Conservation (phyloP, 2,329 filamentous ascomycete genomes). For the Penicillium sp. region DNA sequence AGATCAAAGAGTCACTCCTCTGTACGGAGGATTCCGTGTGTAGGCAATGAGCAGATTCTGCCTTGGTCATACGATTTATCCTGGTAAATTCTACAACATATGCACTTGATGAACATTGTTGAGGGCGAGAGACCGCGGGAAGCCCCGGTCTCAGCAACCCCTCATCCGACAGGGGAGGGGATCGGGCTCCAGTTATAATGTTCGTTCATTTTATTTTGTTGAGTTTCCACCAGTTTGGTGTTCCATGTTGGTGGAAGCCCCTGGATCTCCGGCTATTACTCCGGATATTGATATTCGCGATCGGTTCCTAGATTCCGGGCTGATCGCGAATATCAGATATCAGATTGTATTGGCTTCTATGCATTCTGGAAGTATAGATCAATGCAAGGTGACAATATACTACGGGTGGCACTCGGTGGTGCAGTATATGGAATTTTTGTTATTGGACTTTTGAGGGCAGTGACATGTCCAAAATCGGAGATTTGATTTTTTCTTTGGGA, state of each 20-base stretch:
- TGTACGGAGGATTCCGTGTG: not conserved
- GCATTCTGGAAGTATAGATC: not conserved
- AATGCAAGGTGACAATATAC: not conserved
- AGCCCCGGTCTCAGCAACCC: not conserved
- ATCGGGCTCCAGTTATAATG: not conserved
- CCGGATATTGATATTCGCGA: conserved; percentile 2
- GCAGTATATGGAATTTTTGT: not conserved
- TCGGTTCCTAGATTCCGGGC: not conserved
- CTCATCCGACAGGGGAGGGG: not conserved
- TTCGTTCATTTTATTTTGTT: not conserved
- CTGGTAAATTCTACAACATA: not conserved
- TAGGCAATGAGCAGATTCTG: not conserved
- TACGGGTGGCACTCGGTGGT: not conserved
- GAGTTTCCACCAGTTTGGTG: not conserved
- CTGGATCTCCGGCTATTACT: not conserved
- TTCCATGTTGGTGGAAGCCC: not conserved
- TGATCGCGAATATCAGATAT: not conserved
- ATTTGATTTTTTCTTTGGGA: not conserved
- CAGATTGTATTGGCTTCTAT: not conserved
- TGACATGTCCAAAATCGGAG: not conserved
- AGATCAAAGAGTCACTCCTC: no score
- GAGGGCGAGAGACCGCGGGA: not conserved
- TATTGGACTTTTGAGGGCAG: not conserved
- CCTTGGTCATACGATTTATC: not conserved
- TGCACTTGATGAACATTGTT: not conserved